These are phyloP conservation scores for Salix dunnii DNA, from an alignment of 345 rosid genomes.

Conservation along the genomic window DNA sequence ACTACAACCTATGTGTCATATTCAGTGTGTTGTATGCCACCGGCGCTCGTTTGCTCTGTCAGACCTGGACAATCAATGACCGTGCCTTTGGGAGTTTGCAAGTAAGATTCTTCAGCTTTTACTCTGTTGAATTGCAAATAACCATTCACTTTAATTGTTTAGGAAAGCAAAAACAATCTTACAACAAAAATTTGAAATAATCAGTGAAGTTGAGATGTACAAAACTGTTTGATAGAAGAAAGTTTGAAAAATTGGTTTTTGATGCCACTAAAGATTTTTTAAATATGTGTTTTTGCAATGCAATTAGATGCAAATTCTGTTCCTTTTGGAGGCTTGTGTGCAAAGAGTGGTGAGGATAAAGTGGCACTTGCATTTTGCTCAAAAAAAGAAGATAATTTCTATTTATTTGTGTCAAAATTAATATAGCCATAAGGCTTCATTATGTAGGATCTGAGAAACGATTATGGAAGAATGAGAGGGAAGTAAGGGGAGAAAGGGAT, in stretches of 20 bases:
- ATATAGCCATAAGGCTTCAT: neutral
- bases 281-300: neutral
- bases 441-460: neutral
- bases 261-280: neutral
- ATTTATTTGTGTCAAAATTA: conserved; percentile 5
- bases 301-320: conserved; percentile 5
- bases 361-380: neutral
- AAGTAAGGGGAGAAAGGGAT: too few relatives aligned
- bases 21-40: conserved; percentile 75
- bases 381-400: neutral
- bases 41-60: conserved; percentile 90
- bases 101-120: conserved; percentile 35
- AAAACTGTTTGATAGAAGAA: neutral
- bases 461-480: too few relatives aligned
- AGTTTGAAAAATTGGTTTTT: neutral
- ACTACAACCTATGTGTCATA: conserved; percentile 23
- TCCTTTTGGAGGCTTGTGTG: neutral
- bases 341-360: neutral
- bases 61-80: conserved; percentile 84
- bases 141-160: neutral
- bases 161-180: neutral
- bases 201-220: neutral
- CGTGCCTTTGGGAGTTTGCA: conserved; percentile 82
- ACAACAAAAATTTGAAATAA: neutral
- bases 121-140: neutral